Percentiles rank a stretch among this genome's conserved stretches.
phyloP scores from a whole-genome alignment of 441 rosid species.

The Erodium texanum region DNA sequence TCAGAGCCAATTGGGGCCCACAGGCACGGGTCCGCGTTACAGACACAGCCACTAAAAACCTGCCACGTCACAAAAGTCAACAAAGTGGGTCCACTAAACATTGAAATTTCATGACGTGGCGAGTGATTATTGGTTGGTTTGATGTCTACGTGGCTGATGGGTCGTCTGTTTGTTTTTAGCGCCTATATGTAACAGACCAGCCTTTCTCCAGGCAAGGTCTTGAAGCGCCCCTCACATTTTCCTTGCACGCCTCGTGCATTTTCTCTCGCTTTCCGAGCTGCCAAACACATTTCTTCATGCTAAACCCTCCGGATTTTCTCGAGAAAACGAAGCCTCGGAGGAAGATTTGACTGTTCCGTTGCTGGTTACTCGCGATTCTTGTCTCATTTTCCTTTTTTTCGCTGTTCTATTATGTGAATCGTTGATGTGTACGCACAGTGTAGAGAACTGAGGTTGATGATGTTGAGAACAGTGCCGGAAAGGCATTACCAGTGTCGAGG shows the following conservation, averaged over 20 bases:
- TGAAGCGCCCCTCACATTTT: slow-evolving; percentile 1
- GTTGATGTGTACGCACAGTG: neutral
- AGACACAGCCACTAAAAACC: neutral
- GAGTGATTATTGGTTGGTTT: neutral
- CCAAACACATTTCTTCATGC: neutral
- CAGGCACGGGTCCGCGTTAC: neutral
- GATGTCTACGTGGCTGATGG: neutral
- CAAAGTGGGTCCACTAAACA: neutral
- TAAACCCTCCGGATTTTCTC: neutral
- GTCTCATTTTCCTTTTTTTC: neutral
- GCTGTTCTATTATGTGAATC: neutral
- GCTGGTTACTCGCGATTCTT: neutral
- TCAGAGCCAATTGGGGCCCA: neutral
- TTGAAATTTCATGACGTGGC: neutral
- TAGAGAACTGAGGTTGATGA: neutral
- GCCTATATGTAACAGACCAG: neutral
- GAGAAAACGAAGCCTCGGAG: neutral
- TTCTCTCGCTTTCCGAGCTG: slow-evolving; percentile 8
- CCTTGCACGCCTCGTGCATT: neutral
- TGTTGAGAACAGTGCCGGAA: neutral
- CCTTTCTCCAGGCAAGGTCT: neutral
- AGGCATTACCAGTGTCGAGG: slow-evolving; percentile 6
- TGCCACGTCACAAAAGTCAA: neutral
- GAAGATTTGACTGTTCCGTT: neutral
- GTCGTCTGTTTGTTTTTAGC: neutral